Evolutionary conservation across 176 grass and related monocot species (phyloP).

Genomic region (Carex littledalei): DNA sequence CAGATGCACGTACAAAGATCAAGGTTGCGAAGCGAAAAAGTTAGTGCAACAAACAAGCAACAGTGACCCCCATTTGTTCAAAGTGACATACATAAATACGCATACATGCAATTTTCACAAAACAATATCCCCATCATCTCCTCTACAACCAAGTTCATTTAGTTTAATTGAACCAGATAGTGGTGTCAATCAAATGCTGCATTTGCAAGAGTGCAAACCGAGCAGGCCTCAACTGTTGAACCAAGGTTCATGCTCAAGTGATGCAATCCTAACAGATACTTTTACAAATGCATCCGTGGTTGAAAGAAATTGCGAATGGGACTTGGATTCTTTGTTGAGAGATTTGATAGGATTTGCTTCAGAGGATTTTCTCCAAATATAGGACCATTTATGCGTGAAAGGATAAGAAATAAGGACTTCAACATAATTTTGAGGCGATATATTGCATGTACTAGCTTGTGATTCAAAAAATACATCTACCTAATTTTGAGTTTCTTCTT

Average conservation of each 20-base stretch:
- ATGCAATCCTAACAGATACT: background rate
- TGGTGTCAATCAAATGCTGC: background rate
- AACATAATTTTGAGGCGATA: no score
- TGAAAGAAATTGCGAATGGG: background rate
- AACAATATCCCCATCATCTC: background rate
- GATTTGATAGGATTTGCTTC: background rate
- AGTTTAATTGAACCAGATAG: background rate
- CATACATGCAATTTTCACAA: conserved; percentile 11
- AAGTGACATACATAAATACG: conserved; percentile 15
- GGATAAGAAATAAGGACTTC: background rate
- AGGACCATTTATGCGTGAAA: background rate
- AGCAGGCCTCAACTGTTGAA: background rate
- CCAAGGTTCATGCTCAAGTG: background rate
- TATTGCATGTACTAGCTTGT: background rate
- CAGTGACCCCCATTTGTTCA: background rate
- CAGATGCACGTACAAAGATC: conserved; percentile 22
- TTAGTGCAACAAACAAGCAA: conserved; percentile 18
- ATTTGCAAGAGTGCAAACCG: background rate
- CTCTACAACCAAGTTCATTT: background rate
- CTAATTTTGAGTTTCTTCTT: background rate
- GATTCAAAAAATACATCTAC: background rate
- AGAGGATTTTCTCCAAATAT: background rate
- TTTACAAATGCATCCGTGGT: background rate
- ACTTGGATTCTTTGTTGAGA: conserved; percentile 13
- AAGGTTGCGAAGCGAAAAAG: conserved; percentile 7